Conservation (phyloP, 306 rosid genomes). For the Malus sylvestris region DNA sequence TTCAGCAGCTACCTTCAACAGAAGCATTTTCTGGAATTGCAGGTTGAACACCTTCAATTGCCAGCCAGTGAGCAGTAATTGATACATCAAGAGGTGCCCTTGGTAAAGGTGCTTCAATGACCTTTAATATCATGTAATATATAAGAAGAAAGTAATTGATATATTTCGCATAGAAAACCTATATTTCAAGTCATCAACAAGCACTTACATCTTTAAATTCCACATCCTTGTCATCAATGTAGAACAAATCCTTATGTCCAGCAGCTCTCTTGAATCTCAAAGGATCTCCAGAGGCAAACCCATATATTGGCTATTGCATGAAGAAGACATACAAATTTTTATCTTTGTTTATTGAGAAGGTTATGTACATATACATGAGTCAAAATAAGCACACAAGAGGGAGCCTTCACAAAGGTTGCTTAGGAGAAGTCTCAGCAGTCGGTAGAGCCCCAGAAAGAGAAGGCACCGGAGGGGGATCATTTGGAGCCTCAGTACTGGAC, state of each 20-base stretch:
- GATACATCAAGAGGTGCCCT: conserved; percentile 75
- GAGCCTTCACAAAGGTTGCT: no score
- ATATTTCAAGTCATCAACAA: conserved; percentile 14
- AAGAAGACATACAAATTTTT: not conserved
- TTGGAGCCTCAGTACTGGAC: no score
- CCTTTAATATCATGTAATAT: conserved; percentile 33
- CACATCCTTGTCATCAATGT: conserved; percentile 86
- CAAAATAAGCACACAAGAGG: no score
- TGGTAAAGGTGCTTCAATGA: conserved; percentile 66
- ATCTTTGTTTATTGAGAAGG: not conserved
- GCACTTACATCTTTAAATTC: conserved; percentile 79
- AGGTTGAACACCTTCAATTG: conserved; percentile 94
- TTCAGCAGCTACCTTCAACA: conserved; percentile 49
- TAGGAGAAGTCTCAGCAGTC: no score
- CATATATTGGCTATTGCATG: conserved; percentile 67
- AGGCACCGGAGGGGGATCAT: no score
- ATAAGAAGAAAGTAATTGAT: conserved; percentile 8
- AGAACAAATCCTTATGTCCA: conserved; percentile 86
- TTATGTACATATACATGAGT: no score
- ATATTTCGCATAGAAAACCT: conserved; percentile 6
- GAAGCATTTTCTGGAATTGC: conserved; percentile 77
- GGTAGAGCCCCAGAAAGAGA: no score
- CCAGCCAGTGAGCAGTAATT: conserved; percentile 71
- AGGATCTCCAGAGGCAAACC: conserved; percentile 68
- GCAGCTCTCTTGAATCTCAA: conserved; percentile 70